These are phyloP conservation scores for Mikania micrantha DNA, from an alignment of 129 eudicot species.

Conservation along the genomic window DNA sequence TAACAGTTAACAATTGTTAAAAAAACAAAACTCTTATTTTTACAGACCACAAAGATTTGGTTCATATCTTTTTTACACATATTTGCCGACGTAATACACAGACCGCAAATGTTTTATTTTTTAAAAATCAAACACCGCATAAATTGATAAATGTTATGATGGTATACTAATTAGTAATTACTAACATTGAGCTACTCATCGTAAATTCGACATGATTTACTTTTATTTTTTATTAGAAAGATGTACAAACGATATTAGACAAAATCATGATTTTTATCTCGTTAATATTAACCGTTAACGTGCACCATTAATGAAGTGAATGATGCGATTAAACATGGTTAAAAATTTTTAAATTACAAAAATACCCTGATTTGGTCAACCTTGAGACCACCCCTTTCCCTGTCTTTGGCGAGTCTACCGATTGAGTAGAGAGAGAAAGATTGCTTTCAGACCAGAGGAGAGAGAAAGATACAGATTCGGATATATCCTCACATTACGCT, in stretches of 20 bases:
- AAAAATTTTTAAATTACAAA: not conserved
- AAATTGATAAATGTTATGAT: no score
- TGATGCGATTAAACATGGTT: not conserved
- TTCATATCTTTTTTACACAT: no score
- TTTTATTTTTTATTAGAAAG: no score
- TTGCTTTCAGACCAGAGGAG: constrained; percentile 18
- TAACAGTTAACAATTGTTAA: no score
- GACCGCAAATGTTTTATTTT: no score
- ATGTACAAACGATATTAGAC: not conserved
- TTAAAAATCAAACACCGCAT: no score
- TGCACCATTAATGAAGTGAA: not conserved
- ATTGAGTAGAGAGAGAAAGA: constrained; percentile 15
- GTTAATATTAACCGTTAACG: not conserved
- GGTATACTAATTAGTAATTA: no score
- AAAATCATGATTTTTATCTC: not conserved
- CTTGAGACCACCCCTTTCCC: constrained; percentile 19
- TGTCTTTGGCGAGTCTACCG: not conserved
- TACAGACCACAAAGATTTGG: no score
- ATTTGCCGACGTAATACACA: no score
- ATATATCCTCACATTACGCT: not conserved
- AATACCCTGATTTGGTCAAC: constrained; percentile 27
- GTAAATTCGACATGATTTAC: no score
- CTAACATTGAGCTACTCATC: no score
- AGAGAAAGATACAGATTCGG: constrained; percentile 18
- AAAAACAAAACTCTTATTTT: no score